Percentiles rank a stretch among this genome's conserved stretches.
These are phyloP conservation scores for Fusarium cicatricum DNA, from an alignment of 2,329 filamentous ascomycete species.

Conservation along the genomic window DNA sequence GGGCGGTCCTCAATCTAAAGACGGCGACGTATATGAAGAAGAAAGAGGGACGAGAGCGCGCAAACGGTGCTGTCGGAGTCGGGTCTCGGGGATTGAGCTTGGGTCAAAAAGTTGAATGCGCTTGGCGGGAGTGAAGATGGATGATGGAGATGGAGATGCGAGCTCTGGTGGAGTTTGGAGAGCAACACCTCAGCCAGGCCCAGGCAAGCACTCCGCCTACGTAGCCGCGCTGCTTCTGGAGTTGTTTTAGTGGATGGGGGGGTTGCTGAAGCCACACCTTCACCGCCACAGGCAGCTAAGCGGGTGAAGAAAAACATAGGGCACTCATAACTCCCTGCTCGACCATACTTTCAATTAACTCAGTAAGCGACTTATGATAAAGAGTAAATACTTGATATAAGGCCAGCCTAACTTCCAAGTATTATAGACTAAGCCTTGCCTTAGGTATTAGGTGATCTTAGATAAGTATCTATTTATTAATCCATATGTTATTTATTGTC, in stretches of 20 bases:
- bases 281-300: slow-evolving; percentile 24
- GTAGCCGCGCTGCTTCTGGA: slow-evolving; percentile 39
- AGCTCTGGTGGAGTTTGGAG: slow-evolving; percentile 41
- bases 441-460: too few species aligned
- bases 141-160: slow-evolving; percentile 28
- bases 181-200: slow-evolving; percentile 40
- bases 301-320: too few species aligned
- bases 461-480: too few species aligned
- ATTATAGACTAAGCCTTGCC: too few species aligned
- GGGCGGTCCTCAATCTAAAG: slow-evolving; percentile 17
- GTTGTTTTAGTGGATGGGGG: slow-evolving; percentile 6
- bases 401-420: too few species aligned
- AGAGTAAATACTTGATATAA: too few species aligned
- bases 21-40: slow-evolving; percentile 5
- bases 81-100: background rate
- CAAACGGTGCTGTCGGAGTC: background rate
- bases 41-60: slow-evolving; percentile 2
- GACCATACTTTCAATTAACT: too few species aligned
- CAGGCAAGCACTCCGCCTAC: slow-evolving; percentile 53
- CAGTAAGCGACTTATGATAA: too few species aligned
- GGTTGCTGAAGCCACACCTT: slow-evolving; percentile 26
- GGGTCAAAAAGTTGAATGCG: background rate
- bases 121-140: background rate
- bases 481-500: too few species aligned
- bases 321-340: too few species aligned